Base-by-base conservation (phyloP, 805 yeast species). In the Komagataella pastoris region DNA sequence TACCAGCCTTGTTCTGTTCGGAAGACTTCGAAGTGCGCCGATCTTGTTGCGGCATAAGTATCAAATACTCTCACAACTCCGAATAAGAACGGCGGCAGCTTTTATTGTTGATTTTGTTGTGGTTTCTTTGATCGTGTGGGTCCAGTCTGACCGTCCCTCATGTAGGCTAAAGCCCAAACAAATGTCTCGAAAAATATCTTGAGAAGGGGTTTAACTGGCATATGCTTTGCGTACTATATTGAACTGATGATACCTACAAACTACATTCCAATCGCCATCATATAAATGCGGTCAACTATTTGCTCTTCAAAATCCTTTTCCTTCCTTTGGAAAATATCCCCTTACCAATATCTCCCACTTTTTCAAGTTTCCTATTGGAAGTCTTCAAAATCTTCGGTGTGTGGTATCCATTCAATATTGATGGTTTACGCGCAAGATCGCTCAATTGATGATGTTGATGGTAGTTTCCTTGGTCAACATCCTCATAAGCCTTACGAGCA, bases 401-500 rank as follows among this genome's bases (percentile, higher is more conserved):
- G 71, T 6, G 77, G 70, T 23, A 77, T 73, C 51, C 69, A 70
- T 52, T 69, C 72, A 59, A 80, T 66, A 55, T 77, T 74, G 52
- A 74, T 67, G 50, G 79, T 79, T 55, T 70, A 74, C 57, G 77
- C 66, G 17, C 71, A 69, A 48, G 71, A 17, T 68, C 69, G 0
- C 69, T 65, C 49, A 64, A 64, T 47, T 59, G 64, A 30, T 66
- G 65, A 1, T 67, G 61, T 51, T 69, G 68, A 53, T 61, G 68
- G 54, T 60, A 59, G 24, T 66, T 61, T 51, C 62, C 56, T 7
- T 64, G 79, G 6, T 77, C 69, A 1, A 84, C 84, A 57, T 80
- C 80, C 46, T 80, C 80, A 59, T 80, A 80, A 3, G 85, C 85
- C 52, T 77, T 77, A 43, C 76, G 69, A 2, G 83, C 85, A 52